A percentile compares a stretch with the other conserved stretches of the same genome.
These are phyloP conservation scores for Akanthomyces uredinophilus DNA, from an alignment of 2,329 filamentous ascomycete genomes.

Conservation along the genomic window DNA sequence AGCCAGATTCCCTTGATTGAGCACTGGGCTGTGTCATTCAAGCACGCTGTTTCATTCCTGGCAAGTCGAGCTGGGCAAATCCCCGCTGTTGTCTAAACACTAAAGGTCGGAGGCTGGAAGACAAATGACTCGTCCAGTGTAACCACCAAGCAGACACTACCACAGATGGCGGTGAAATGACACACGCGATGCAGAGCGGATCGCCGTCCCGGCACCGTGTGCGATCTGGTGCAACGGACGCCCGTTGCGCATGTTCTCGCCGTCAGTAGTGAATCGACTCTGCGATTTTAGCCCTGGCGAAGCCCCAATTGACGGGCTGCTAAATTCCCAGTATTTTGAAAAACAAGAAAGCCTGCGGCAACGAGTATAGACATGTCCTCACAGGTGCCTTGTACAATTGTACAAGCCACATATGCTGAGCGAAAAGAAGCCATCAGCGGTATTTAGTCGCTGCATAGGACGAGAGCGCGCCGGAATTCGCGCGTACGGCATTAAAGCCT, in stretches of 20 bases:
- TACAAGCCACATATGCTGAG: no score
- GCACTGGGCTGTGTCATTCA: no score
- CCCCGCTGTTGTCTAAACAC: background rate
- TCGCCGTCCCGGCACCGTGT: background rate
- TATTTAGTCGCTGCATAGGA: background rate
- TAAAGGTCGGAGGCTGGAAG: background rate
- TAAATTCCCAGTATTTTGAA: no score
- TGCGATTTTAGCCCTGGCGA: background rate
- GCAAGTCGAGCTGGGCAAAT: background rate
- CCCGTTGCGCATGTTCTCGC: background rate
- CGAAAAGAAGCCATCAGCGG: background rate
- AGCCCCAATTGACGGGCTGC: no score
- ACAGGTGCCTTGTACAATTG: no score
- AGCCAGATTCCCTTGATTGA: no score
- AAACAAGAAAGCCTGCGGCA: no score
- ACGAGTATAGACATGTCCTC: background rate
- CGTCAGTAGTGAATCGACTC: background rate
- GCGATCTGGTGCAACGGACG: background rate
- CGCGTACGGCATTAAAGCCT: background rate
- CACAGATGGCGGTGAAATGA: background rate
- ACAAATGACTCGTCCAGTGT: background rate
- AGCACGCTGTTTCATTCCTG: background rate
- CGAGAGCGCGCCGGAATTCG: background rate
- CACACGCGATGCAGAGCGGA: background rate
- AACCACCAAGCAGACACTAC: background rate